Conservation (phyloP, 2,329 filamentous ascomycete genomes). For the Aureobasidium sp. region DNA sequence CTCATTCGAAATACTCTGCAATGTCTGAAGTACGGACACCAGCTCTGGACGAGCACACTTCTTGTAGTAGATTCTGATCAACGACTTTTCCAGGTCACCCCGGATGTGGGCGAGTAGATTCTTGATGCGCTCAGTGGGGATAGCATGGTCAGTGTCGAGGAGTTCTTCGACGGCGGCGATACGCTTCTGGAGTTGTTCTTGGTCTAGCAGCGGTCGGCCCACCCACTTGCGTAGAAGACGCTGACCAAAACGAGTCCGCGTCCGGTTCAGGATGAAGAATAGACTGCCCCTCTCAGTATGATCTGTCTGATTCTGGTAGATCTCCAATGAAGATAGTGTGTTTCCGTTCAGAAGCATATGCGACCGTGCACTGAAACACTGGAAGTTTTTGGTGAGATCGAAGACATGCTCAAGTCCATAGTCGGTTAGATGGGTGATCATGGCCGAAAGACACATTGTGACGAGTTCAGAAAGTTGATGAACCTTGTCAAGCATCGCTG, state of each 20-base stretch:
- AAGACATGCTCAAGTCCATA: conserved; percentile 95
- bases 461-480: conserved; percentile 77
- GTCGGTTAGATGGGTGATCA: conserved; percentile 88
- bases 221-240: conserved; percentile 91
- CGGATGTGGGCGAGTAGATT: conserved; percentile 63
- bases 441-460: conserved; percentile 86
- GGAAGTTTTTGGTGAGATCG: conserved; percentile 92
- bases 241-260: conserved; percentile 81
- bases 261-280: conserved; percentile 93
- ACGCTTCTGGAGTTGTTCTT: conserved; percentile 65
- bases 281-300: conserved; percentile 77
- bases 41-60: conserved; percentile 90
- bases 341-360: conserved; percentile 97
- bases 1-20: conserved; percentile 73
- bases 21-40: conserved; percentile 72
- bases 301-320: conserved; percentile 92
- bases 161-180: conserved; percentile 83
- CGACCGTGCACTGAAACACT: conserved; percentile 85
- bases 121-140: conserved; percentile 66
- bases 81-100: conserved; percentile 81
- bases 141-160: conserved; percentile 58
- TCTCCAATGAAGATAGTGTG: conserved; percentile 85
- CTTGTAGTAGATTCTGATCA: conserved; percentile 95
- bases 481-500: conserved; percentile 73
- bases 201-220: conserved; percentile 78